Base-by-base conservation (phyloP, 106 monocot genomes). In the Acorus gramineus region DNA sequence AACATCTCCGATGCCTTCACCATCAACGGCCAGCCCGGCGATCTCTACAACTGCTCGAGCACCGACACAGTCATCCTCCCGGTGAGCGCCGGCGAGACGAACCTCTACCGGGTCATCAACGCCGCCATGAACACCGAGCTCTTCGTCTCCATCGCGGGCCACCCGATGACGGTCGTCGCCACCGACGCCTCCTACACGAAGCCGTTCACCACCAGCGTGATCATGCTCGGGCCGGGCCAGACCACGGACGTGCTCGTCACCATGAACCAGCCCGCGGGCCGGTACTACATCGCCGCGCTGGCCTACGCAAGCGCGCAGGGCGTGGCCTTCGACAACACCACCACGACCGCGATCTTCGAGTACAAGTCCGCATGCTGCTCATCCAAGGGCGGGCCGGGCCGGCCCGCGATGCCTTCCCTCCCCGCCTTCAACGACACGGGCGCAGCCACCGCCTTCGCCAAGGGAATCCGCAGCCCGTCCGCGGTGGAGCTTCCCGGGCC, bases 161-260 rank as follows among this genome's bases (percentile, higher is more conserved):
- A 28, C 28, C 28, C 28, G 28, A 28, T 28, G 28, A 28, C 28
- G 28, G 28, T 28, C 28, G 28, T 28, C 28, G 28, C 28, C 28
- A 28, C 28, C 1, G 28, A 28, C 28, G 28, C 28, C 28, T 28
- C 28, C 28, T 28, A 28, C 28, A 28, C 28, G n/a, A 84, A 80
- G 49, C 84, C 84, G 4, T 84, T 84, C 61, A 65, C 62, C 28
- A 84, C 84, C 45, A 59, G 66, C 14, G 70, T 74, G 5, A 46
- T 85, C 53, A 67, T 81, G 74, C 68, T 85, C 44, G 63, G 58
- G 10, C 84, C 84, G 3, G 84, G 84, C 13, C 84, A 85, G 70
- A 85, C 84, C 57, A 85, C 84, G 3, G 84, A 85, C 56, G 80
- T 85, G 46, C 74, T 85, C 47, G 68, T 85, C 67, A 75, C 52